These are phyloP conservation scores for Chaetomidium leptoderma DNA, from an alignment of 495 filamentous ascomycete species.

Conservation along the genomic window DNA sequence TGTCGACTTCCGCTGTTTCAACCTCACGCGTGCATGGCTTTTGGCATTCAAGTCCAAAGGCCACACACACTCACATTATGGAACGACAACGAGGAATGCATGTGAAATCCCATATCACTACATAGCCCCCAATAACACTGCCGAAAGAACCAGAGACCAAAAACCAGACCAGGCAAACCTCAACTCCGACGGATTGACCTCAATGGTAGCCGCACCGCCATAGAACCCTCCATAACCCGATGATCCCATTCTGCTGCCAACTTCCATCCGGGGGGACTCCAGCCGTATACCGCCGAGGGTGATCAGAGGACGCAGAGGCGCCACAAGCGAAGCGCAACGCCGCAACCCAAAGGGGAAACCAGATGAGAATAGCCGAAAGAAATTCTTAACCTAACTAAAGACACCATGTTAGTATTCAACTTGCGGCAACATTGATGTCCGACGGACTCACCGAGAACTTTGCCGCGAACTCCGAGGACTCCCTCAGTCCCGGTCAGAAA, in stretches of 20 bases:
- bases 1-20: neutral
- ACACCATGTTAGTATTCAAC: neutral
- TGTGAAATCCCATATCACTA: neutral
- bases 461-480: neutral
- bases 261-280: neutral
- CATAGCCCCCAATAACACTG: neutral
- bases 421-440: neutral
- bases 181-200: neutral
- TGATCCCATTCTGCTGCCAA: neutral
- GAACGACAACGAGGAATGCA: no score
- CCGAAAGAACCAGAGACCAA: neutral
- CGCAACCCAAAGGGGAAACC: neutral
- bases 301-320: neutral
- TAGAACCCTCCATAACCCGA: neutral
- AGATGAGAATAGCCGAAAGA: neutral
- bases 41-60: no score
- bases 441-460: neutral
- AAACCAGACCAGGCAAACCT: neutral
- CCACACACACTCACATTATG: no score
- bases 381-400: neutral
- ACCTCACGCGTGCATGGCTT: no score
- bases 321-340: neutral
- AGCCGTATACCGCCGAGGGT: neutral
- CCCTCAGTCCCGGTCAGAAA: constrained; percentile 15
- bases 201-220: neutral